Evolutionary conservation across 768 basidiomycete species (phyloP), one percentile per base, ranked within the genome.

Genomic region (Lyophyllum semitale): DNA sequence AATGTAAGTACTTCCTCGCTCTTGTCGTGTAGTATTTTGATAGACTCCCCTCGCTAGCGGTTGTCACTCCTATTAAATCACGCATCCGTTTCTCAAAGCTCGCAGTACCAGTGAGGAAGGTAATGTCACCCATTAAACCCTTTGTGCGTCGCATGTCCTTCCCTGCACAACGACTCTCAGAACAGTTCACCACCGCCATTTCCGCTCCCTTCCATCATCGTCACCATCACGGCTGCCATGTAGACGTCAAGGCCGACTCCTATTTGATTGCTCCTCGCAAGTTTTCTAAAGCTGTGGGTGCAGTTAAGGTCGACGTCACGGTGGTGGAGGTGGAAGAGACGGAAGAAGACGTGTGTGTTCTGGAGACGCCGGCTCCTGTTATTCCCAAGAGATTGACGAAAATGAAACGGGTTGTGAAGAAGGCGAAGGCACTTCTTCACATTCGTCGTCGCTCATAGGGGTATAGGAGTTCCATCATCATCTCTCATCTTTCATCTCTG

Each of bases 111-210:
- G 58, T 59, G 6, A 59, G 48, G 32, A 12, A 44, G 17, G 42
- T 45, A 0, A 33, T 22, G 22, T 30, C 35, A 6, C 54, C 41
- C 17, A 53, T 45, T 30, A 46, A 37, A 9, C 54, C 59, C 1
- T 49, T 55, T 20, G 51, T 41, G 26, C 51, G 59, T 9, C 54
- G 59, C 4, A 23, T 59, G 27, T 55, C 59, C 7, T 23, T 55
- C 18, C 50, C 26, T 5, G 43, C 45, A 4, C 45, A 33, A 13
- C 30, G 15, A 11, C 23, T 54, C 29, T 29, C 41, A 17, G 20
- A 33, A 8, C 44, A 42, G 27, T 33, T 30, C 22, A 30, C 23
- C 42, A 23, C 18, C 51, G 25, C 35, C 51, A 20, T 51, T 45
- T 15, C 35, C 7, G 18, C 27, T 18, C 8, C 30, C 3, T 29